Base-by-base conservation (phyloP, 768 basidiomycete genomes). In the Lepiota venenata region DNA sequence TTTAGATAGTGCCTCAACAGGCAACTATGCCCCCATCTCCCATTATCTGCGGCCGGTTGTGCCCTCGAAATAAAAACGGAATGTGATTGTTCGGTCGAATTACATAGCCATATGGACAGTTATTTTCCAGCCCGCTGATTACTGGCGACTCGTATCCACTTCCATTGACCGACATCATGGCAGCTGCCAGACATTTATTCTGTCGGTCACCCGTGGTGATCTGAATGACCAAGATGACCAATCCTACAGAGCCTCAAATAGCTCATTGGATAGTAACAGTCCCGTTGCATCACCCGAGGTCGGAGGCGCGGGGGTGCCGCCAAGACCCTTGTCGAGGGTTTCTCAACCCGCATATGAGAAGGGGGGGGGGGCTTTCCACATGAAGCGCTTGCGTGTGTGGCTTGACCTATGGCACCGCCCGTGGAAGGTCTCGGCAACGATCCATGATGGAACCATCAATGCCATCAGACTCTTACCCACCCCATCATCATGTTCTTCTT, bases 151-250 rank as follows among this genome's bases (percentile, higher is more conserved):
- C 25, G 22, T 18, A 40, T 50, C 15, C 29, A 35, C 29, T 36
- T 32, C 40, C 6, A 36, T 35, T 32, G 41, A 43, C 41, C 35
- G 40, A 35, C 41, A 52, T 52, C 50, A 52, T 52, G 50, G 42
- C 50, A 44, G 18, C 50, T 52, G 50, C 42, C 50, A 52, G 29
- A 21, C 25, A 18, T 18, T 35, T 11, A 16, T 36, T 12, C 18
- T 18, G 20, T 38, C 20, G 41, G 20, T n/a, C 40, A 35, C 36
- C 12, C 20, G 37, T 36, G 29, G 43, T 35, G 40, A 9, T n/a
- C 9, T 15, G 12, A 36, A 12, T 16, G 35, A 27, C 18, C 20
- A 44, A 25, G 40, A 15, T 43, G 50, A 43, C 40, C 27, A 36
- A 52, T 37, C 37, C 7, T 36, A 32, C 16, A 47, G 27, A 47